phyloP scores from a whole-genome alignment of 352 stramenopile species.

The Pythium aphanidermatum region DNA sequence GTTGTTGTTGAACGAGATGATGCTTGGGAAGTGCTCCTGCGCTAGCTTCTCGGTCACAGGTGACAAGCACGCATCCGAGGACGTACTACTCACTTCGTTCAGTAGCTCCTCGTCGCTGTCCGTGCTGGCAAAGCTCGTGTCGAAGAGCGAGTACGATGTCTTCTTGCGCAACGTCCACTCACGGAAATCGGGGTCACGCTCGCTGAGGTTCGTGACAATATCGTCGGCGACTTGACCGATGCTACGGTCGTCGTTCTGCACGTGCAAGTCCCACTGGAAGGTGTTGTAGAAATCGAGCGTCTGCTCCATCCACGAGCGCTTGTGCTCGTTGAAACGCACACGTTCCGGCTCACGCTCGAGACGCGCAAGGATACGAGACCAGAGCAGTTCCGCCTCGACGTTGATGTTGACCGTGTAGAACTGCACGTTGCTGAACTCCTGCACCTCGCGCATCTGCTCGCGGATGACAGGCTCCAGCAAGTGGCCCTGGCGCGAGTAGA shows the following conservation, averaged over 20 bases:
- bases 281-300: conserved; percentile 74
- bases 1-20: conserved; percentile 72
- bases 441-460: conserved; percentile 77
- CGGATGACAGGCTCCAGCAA: conserved; percentile 79
- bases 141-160: conserved; percentile 21
- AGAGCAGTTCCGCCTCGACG: conserved; percentile 73
- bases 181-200: conserved; percentile 61
- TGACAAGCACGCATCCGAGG: conserved; percentile 12
- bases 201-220: conserved; percentile 38
- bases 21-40: conserved; percentile 25
- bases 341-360: conserved; percentile 68
- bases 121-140: conserved; percentile 50
- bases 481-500: conserved; percentile 66
- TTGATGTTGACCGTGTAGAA: conserved; percentile 84
- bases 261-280: conserved; percentile 73
- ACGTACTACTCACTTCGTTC: conserved; percentile 19
- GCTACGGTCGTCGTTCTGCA: conserved; percentile 57
- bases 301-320: conserved; percentile 80
- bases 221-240: conserved; percentile 46
- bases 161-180: conserved; percentile 56
- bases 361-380: conserved; percentile 60
- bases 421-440: conserved; percentile 61
- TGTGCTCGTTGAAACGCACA: conserved; percentile 75
- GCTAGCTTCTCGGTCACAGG: conserved; percentile 5
- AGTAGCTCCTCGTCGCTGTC: conserved; percentile 69